Base-by-base conservation (phyloP, 352 stramenopile species). In the Phytophthora kernoviae region DNA sequence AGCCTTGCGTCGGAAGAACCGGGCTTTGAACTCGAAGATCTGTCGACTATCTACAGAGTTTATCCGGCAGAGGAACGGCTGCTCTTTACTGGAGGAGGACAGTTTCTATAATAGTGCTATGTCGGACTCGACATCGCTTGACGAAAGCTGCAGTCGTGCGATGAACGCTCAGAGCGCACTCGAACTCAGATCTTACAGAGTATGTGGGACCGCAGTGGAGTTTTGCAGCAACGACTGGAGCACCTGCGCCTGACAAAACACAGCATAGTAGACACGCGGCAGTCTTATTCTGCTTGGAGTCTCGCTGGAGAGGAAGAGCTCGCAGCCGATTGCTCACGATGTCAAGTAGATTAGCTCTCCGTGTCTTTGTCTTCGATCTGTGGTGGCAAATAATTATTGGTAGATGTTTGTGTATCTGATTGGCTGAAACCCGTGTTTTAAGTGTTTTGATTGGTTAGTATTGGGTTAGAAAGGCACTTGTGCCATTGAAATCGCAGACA, bases 21-120 rank as follows among this genome's bases (percentile, higher is more conserved):
- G 79, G n/a, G 74, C 80, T 34, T 48, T 93, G 3, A 81, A 91
- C 61, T 57, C 73, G 14, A 73, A 61, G 24, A 47, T 90, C 26
- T 71, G 44, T 39, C 56, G 58, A 22, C 45, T 54, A 21, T 30
- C 57, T 7, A 44, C 65, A 18, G 46, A 66, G 24, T 14, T 64
- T 15, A 44, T 62, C 21, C 34, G 41, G n/a, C 54, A 61, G 44
- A 74, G 49, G 54, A 65, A 68, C 15, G 68, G 45, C 18, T 65
- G 24, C 43, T 55, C 40, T 18, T 5, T 50, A n/a, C n/a, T 55
- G 14, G 34, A 52, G 12, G 7, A 24, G 34, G 54, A 48, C 44
- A 33, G n/a, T 15, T 37, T 27, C 0, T n/a, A 11, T 4, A 39
- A 34, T 34, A 42, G 57, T 49, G 47, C 60, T 8, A 56, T 47